Conservation (phyloP, 1,284 basidiomycete species). For the Leccinum angustisporum region DNA sequence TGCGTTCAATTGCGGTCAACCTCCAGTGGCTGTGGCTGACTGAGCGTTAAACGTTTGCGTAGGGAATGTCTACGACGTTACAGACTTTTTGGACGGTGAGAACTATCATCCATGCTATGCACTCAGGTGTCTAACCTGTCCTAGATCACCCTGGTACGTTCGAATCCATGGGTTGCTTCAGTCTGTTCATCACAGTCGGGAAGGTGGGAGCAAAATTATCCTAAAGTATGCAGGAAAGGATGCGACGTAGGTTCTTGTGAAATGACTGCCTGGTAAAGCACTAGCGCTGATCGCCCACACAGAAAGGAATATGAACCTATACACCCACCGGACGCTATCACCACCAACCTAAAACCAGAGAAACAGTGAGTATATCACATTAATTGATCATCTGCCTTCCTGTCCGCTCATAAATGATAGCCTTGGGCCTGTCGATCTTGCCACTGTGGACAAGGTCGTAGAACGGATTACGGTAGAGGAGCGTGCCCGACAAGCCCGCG, state of each 20-base stretch:
- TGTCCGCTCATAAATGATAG: conserved; percentile 35
- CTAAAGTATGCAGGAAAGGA: conserved; percentile 77
- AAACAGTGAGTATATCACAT: conserved; percentile 57
- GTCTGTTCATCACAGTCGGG: background rate
- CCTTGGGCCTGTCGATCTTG: conserved; percentile 68
- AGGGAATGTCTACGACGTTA: conserved; percentile 77
- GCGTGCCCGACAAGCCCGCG: conserved; percentile 53
- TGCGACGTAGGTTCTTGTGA: conserved; percentile 51
- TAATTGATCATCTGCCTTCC: background rate
- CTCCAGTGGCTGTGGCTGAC: conserved; percentile 2
- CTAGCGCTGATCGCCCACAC: conserved; percentile 2
- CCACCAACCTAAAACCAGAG: conserved; percentile 73
- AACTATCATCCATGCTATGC: background rate
- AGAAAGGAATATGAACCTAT: conserved; percentile 77
- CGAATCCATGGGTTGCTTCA: background rate
- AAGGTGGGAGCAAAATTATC: conserved; percentile 63
- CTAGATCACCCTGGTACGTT: conserved; percentile 64
- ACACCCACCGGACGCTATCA: conserved; percentile 86
- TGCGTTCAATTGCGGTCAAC: conserved; percentile 29
- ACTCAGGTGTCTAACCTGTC: conserved; percentile 8
- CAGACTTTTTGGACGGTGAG: conserved; percentile 67
- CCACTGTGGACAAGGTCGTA: conserved; percentile 57
- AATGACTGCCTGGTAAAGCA: background rate
- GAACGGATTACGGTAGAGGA: conserved; percentile 57
- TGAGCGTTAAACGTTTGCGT: conserved; percentile 3